Evolutionary conservation across 495 filamentous ascomycete genomes (phyloP), one percentile per base, ranked within the genome.

Genomic region (Xylaria longipes): DNA sequence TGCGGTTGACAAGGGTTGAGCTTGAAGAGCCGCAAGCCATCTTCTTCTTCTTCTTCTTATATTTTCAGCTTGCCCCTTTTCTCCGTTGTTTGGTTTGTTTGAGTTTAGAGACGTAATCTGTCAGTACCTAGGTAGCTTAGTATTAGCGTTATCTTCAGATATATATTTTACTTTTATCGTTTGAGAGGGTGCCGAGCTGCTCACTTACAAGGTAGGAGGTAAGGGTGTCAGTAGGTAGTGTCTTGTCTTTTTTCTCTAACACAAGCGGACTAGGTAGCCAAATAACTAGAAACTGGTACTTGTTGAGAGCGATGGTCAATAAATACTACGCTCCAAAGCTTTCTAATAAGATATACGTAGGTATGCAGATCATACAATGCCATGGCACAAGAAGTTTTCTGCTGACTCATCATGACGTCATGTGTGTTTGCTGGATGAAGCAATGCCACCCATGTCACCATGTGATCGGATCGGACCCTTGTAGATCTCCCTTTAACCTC

Each of bases 11-110:
- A 35, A 75, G 72, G n/a, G 67, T 54, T 25, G 71, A 43, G 37
- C 37, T 67, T 3, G 72, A 71, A 15, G 78, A 77, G 25, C 68
- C 39, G 57, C 74, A 78, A 48, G 76, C 78, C 79, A 81, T 80
- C 57, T 46, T 61, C 11, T 43, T 4, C 1, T 11, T n/a, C 1
- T 39, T 58, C 3, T 31, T 15, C 5, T 68, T 45, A 14, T 6
- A 3, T n/a, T 46, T 35, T n/a, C n/a, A n/a, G n/a, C n/a, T 20
- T 54, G 0, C 9, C 20, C 1, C 0, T 65, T 6, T 20, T 9
- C 6, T 5, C 8, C 25, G 15, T 14, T 48, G 3, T 48, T 45
- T 62, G 2, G 5, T 11, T n/a, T 1, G 12, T 39, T 11, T 22
- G 8, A 5, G 5, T 1, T 29, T 29, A 2, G 8, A 25, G 48